Base-by-base conservation (phyloP, 352 stramenopile species). In the Globisporangium irregulare region DNA sequence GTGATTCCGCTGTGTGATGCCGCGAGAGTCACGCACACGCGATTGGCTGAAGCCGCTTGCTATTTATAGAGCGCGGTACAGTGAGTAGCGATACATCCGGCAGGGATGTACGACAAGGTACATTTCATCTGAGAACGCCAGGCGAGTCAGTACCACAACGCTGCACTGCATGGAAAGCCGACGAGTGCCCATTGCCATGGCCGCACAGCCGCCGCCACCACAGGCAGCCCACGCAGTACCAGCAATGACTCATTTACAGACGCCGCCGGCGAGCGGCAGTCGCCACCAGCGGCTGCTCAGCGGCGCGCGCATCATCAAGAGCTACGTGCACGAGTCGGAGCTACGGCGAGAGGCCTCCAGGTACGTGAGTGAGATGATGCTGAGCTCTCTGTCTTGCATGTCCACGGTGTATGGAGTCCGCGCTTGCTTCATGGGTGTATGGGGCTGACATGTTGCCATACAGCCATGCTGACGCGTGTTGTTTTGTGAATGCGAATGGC, bases 251-350 rank as follows among this genome's bases (percentile, higher is more conserved):
- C 27, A 36, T 2, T 41, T 43, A 7, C 22, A 38, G 29, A 38
- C 38, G 3, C 8, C 15, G 27, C 43, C 5, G 18, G 15, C 43
- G 43, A 50, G 18, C 18, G 29, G 29, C 56, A 61, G 34, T 29
- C 68, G 64, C 27, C 64, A 73, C 38, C 59, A 67, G 51, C 63
- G 63, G 4, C 36, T 72, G 29, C 65, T 69, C 61, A 75, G 71
- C 56, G 74, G 75, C 12, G 64, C 74, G 29, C 54, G 71, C 6
- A 64, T 84, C 64, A 84, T 85, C 75, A 87, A 84, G 66, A 73
- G 54, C 67, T 85, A 84, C 58, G 71, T 86, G 51, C 79, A 81
- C 55, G 75, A 83, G 34, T 69, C 77, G 0, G 79, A 87, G 29
- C 66, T 73, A 59, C 77, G 79, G 12, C 72, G 71, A 24, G 65